phyloP scores from a whole-genome alignment of 108 stramenopile genomes.

The Aurantiochytrium sp. region DNA sequence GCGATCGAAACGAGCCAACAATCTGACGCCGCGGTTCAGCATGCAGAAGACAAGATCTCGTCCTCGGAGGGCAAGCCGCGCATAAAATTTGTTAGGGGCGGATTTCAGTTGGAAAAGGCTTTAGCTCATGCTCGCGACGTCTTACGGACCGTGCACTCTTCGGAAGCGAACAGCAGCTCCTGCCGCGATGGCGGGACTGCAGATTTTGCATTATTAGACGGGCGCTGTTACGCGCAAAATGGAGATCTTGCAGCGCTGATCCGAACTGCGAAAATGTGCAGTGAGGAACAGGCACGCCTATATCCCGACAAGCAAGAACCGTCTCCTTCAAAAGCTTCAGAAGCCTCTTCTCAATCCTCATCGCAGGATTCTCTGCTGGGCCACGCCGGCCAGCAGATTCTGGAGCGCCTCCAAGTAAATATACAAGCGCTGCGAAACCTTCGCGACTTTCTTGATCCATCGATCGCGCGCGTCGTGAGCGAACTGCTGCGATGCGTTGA shows the following conservation, averaged over 20 bases:
- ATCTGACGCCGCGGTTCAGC: no score
- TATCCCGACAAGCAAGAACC: no score
- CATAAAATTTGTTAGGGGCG: not conserved
- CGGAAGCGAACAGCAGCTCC: no score
- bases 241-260: not conserved
- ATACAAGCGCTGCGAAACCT: not conserved
- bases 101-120: not conserved
- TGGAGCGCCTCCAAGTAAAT: not conserved
- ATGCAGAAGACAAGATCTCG: not conserved
- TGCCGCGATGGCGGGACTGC: not conserved
- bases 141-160: no score
- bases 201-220: not conserved
- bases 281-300: no score
- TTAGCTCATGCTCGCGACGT: not conserved
- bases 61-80: not conserved
- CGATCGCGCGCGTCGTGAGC: not conserved
- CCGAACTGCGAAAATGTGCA: not conserved
- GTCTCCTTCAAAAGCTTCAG: no score
- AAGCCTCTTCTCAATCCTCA: no score
- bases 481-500: not conserved
- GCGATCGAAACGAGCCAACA: no score
- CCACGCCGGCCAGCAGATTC: no score
- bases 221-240: not conserved
- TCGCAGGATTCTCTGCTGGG: no score
- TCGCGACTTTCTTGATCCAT: not conserved